Evolutionary conservation across 192 early-diverging fungal genomes (phyloP), one percentile per base, ranked within the genome.

Genomic region (Coemansia sp.): DNA sequence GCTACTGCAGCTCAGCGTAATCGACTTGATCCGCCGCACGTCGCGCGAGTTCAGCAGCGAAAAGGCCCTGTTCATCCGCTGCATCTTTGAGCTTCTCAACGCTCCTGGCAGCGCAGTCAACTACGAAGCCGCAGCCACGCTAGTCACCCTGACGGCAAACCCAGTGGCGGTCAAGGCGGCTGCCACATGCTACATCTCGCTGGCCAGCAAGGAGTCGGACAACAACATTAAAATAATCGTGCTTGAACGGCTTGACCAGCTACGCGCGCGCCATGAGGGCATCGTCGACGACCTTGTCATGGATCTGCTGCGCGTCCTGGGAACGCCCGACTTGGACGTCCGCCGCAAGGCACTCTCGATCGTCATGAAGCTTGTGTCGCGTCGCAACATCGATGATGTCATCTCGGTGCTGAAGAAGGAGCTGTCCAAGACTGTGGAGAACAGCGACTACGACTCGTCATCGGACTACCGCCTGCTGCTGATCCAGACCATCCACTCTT

Each of bases 171-270:
- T 99, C 62, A 96, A 95, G 82, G 94, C 93, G 45, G 95, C 93
- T 9, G 96, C 95, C 0, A 74, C 87, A 19, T 92, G 90, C 73
- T 97, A 96, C 66, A 95, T 98, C 58, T 86, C 95, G 55, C 85
- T 99, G 41, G 90, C 91, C 59, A 80, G 91, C 19, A 93, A 95
- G 75, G 97, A 93, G 69, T 88, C 95, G 9, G 97, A 99, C 72
- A 99, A 97, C 83, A 99, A 99, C 74, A 89, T 99, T 50, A 98
- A 98, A 77, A 77, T 99, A 61, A 98, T 95, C 79, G 95, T 97
- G 9, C 83, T 99, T 46, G 92, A 95, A 71, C 87, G 92, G 29
- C 77, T 99, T 33, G 87, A 90, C 53, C 95, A 96, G 65, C 75
- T 99, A 68, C 90, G 92, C 54, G 38, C 65, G 19, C 93, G 95